Conservation (phyloP, 306 rosid species). For the Vachellia collinsii region DNA sequence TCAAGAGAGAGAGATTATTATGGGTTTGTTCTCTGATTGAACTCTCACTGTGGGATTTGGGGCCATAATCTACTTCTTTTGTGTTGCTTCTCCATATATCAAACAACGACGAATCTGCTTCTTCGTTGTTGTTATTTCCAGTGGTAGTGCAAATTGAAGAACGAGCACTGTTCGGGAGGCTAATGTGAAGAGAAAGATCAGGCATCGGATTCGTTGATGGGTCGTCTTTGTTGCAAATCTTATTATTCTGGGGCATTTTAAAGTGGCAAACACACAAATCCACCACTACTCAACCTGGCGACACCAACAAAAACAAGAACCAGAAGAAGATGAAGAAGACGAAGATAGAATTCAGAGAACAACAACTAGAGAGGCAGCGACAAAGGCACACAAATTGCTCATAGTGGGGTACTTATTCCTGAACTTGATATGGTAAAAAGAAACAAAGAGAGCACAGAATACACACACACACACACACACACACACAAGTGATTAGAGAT, state of each 20-base stretch:
- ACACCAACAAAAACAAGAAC: neutral
- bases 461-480: neutral
- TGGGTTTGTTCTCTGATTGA: conserved; percentile 48
- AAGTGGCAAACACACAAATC: neutral
- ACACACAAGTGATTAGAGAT: conserved; percentile 19
- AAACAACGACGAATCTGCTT: conserved; percentile 38
- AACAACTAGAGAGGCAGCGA: neutral
- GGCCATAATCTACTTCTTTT: conserved; percentile 28
- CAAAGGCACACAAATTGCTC: conserved; percentile 15
- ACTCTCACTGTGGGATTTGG: conserved; percentile 55
- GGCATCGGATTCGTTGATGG: conserved; percentile 60
- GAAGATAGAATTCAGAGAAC: conserved; percentile 28
- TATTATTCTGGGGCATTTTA: conserved; percentile 50
- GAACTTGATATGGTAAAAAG: conserved; percentile 22
- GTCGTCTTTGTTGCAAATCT: conserved; percentile 24
- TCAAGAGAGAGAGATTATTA: conserved; percentile 51
- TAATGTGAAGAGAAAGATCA: conserved; percentile 85
- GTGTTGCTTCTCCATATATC: conserved; percentile 44
- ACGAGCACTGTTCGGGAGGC: conserved; percentile 69
- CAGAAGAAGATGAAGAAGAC: neutral
- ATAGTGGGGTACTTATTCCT: conserved; percentile 30
- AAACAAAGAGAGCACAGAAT: conserved; percentile 2
- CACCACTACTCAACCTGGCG: neutral
- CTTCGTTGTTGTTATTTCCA: conserved; percentile 20
- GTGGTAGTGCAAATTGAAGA: conserved; percentile 48